Percentiles rank a stretch among this genome's conserved stretches.
These are phyloP conservation scores for Acer yangbiense DNA, from an alignment of 345 rosid genomes.

Conservation along the genomic window DNA sequence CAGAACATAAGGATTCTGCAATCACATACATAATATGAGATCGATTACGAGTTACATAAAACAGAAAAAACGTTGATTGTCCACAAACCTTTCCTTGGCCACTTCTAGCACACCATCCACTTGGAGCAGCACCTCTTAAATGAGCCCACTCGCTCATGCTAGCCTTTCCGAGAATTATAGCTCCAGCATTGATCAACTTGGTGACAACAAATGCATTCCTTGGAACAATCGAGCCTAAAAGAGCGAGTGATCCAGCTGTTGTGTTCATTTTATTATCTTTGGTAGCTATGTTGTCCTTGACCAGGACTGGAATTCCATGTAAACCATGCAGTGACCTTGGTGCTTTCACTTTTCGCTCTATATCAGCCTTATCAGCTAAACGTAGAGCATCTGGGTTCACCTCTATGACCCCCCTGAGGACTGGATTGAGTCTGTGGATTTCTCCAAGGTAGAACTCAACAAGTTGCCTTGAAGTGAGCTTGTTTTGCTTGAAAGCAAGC, in stretches of 20 bases:
- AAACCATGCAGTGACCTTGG: conserved; percentile 28
- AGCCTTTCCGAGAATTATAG: conserved; percentile 75
- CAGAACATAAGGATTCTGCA: conserved; percentile 27
- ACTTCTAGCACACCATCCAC: conserved; percentile 63
- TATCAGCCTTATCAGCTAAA: conserved; percentile 16
- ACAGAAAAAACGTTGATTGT: conserved; percentile 14
- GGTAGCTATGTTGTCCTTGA: conserved; percentile 68
- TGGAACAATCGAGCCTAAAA: conserved; percentile 62
- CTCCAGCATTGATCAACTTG: conserved; percentile 59
- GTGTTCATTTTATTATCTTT: conserved; percentile 63
- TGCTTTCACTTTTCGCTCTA: conserved; percentile 25
- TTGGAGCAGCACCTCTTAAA: conserved; percentile 31
- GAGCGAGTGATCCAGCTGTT: conserved; percentile 68
- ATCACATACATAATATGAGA: conserved; percentile 27
- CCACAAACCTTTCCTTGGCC: conserved; percentile 66
- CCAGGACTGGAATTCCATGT: conserved; percentile 69
- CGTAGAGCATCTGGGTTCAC: conserved; percentile 13
- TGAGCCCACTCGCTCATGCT: conserved; percentile 70
- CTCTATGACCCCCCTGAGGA: conserved; percentile 12
- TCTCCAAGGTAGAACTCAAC: conserved; percentile 8
- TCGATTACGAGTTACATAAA: conserved; percentile 52
- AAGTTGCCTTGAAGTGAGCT: conserved; percentile 12
- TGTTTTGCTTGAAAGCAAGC: conserved; percentile 43
- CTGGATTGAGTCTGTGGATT: conserved; percentile 1
- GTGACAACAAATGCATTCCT: conserved; percentile 65